phyloP scores from a whole-genome alignment of 306 rosid genomes.

The Cicer bijugum region DNA sequence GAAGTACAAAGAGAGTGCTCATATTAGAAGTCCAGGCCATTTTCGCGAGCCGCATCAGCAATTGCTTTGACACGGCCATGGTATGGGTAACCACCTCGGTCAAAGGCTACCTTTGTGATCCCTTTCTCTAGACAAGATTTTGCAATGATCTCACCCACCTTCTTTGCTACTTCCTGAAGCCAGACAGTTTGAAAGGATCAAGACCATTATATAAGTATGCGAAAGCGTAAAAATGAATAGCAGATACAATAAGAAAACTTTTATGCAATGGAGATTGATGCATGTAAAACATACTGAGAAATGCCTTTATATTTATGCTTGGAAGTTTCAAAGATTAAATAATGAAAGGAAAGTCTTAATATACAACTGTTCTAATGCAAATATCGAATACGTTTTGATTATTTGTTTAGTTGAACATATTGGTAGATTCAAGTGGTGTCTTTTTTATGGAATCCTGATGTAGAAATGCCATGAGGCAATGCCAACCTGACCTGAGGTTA shows the following conservation, averaged over 20 bases:
- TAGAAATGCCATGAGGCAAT: background rate
- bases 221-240: background rate
- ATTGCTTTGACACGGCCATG: conserved; percentile 94
- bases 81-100: conserved; percentile 93
- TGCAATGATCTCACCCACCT: conserved; percentile 89
- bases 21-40: conserved; percentile 80
- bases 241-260: conserved; percentile 14
- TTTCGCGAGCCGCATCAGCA: conserved; percentile 87
- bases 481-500: background rate
- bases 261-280: background rate
- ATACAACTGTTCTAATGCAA: background rate
- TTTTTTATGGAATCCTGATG: background rate
- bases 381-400: background rate
- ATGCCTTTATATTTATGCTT: conserved; percentile 6
- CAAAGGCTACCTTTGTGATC: conserved; percentile 89
- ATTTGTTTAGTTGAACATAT: conserved; percentile 8
- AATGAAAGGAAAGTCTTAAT: conserved; percentile 31
- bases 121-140: conserved; percentile 89
- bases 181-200: conserved; percentile 34
- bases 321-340: background rate
- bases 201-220: conserved; percentile 10
- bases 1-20: conserved; percentile 34
- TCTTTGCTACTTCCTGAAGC: conserved; percentile 89
- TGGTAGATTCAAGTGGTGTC: background rate
- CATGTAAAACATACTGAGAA: conserved; percentile 3